Base-by-base conservation (phyloP, 768 basidiomycete species). In the Rhodosporidiobolus odoratus region DNA sequence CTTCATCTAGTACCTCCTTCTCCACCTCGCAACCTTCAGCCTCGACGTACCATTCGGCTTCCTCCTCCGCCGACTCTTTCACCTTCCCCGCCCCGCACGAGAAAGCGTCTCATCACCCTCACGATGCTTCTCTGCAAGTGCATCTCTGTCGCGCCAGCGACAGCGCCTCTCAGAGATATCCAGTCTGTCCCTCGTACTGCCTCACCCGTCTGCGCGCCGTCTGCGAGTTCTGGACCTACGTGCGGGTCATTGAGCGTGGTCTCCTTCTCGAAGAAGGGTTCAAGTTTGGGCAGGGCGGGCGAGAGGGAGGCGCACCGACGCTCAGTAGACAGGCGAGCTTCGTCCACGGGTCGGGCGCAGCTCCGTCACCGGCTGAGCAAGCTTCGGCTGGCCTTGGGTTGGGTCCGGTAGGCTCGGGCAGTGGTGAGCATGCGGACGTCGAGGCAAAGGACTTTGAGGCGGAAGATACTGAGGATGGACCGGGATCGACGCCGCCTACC, bases 211-310 rank as follows among this genome's bases (percentile, higher is more conserved):
- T 78, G 7, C 64, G 77, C 16, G 74, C 75, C 23, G 76, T 77
- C 21, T 78, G 77, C 74, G 77, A 78, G 65, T 75, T 78, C 54
- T 78, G 77, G 77, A 73, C 66, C 21, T 77, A 75, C 50, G 61
- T 78, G 15, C 67, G 77, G 19, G 65, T 62, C 37, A 65, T 78
- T 35, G 66, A 75, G 57, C 69, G 75, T 34, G 75, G 74, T 1
- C 38, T 78, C n/a, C 53, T 78, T 3, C 35, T 76, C 32, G 77
- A 77, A 59, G 77, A 76, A 50, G 58, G 68, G 43, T 75, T 69
- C 56, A 56, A 60, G 34, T 75, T 75, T n/a, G 74, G 66, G 10
- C 61, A 63, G 37, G 62, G 65, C 19, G 13, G 23, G 48, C 48
- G 48, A n/a, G 48, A 23, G 52, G 52, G 30, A 10, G 30, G 3